phyloP scores from a whole-genome alignment of 495 filamentous ascomycete species.

The Neurospora intermedia region DNA sequence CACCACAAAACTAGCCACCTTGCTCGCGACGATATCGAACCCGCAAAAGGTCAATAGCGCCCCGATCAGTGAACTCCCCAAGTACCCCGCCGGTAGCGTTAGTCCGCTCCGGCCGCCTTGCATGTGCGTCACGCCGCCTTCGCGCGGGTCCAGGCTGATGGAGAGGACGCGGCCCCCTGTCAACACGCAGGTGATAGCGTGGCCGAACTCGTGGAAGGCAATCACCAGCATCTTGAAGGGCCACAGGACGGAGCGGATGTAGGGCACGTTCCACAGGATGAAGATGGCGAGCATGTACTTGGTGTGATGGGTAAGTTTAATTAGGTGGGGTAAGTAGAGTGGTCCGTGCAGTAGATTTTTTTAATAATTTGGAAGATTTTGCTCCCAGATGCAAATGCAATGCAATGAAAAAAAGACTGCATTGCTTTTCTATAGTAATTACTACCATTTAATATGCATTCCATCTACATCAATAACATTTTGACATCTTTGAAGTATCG shows the following conservation, averaged over 20 bases:
- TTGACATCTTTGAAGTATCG: no score
- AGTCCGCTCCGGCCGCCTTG: conserved; percentile 62
- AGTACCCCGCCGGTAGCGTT: conserved; percentile 67
- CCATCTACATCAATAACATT: no score
- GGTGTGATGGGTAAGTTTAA: no score
- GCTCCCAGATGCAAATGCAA: no score
- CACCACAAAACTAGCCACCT: conserved; percentile 60
- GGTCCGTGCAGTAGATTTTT: no score
- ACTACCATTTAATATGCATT: no score
- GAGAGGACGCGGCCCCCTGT: conserved; percentile 64
- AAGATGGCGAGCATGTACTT: conserved; percentile 70
- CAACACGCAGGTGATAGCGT: conserved; percentile 60
- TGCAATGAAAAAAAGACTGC: no score
- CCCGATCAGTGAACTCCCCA: conserved; percentile 66
- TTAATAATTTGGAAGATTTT: no score
- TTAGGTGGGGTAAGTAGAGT: no score
- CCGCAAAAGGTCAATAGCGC: conserved; percentile 70
- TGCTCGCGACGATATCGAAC: conserved; percentile 70
- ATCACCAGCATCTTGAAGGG: conserved; percentile 89
- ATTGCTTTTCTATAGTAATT: no score
- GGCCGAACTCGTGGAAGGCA: conserved; percentile 74
- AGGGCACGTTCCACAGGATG: conserved; percentile 69
- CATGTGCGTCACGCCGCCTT: conserved; percentile 70
- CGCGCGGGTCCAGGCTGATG: conserved; percentile 50
- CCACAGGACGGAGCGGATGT: conserved; percentile 62